Conservation (phyloP, 2,329 filamentous ascomycete genomes). For the Eutypella sp. region DNA sequence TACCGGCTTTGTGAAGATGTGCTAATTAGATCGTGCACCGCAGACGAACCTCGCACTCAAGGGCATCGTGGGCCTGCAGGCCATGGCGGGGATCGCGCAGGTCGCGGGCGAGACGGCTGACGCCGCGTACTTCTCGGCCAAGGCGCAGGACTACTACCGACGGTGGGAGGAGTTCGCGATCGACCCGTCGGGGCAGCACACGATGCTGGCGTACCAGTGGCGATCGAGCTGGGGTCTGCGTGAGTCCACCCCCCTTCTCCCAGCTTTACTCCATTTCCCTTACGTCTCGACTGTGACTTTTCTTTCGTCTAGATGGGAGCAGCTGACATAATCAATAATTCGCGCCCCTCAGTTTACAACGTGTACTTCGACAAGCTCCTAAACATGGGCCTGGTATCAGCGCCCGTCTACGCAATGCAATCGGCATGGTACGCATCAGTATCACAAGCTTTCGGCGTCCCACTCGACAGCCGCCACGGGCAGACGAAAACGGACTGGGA, state of each 20-base stretch:
- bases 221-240: constrained; percentile 17
- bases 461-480: constrained; percentile 63
- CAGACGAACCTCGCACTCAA: constrained; percentile 69
- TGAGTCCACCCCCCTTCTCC: background rate
- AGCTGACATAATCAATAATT: background rate
- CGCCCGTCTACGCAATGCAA: constrained; percentile 26
- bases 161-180: constrained; percentile 19
- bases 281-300: no score
- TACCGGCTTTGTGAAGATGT: background rate
- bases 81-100: constrained; percentile 58
- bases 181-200: constrained; percentile 18
- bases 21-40: background rate
- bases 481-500: constrained; percentile 75
- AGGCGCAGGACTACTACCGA: constrained; percentile 25
- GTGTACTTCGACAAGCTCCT: constrained; percentile 28
- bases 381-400: constrained; percentile 26
- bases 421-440: constrained; percentile 38
- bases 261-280: background rate
- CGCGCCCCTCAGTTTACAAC: constrained; percentile 14
- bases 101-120: constrained; percentile 52
- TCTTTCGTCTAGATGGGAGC: background rate
- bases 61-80: constrained; percentile 72
- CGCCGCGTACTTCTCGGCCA: constrained; percentile 53
- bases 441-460: constrained; percentile 65
- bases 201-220: constrained; percentile 25